Base-by-base conservation (phyloP, 352 stramenopile species). In the Pythium dissotocum region DNA sequence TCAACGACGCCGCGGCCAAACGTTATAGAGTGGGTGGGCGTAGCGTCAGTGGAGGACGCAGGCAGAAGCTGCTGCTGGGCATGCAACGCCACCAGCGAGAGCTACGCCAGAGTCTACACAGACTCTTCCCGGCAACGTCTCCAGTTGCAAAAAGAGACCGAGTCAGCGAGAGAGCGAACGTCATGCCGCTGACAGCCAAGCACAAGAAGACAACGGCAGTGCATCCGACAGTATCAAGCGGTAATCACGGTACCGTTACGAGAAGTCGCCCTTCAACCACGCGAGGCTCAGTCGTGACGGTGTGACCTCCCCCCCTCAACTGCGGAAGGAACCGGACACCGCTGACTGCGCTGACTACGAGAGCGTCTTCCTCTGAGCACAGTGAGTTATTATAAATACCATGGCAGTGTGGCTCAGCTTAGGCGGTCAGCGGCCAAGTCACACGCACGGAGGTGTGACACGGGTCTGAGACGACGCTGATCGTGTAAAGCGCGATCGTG, bases 31-130 rank as follows among this genome's bases (percentile, higher is more conserved):
- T 26, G 46, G 30, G 4, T 4, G 38, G 9, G n/a, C 46, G 46
- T 26, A 32, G 21, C 10, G 16, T n/a, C 28, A 21, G 16, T 32
- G 24, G 21, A 10, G n/a, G 16, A 30, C 46, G 40, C 42, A 59
- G 32, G 46, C 7, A 48, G 7, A 66, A 63, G 33, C 42, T 65
- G 46, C 56, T 67, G 16, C 35, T 69, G n/a, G 32, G 59, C n/a
- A 42, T 74, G 32, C 68, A 74, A 49, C 58, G 62, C 4, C 68
- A 74, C 38, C 61, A 74, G 57, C 68, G 69, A 28, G 68, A 74
- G 33, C 32, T 74, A 1, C 68, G 62, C 4, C 61, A 65, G 56
- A 74, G 44, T 26, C 62, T 74, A 2, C 58, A 70, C 40, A 61
- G 62, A 1, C 16, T 74, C 16, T 60, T 73, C 33, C 59, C 52